Evolutionary conservation across 805 yeast species (phyloP).

Genomic region (Candida sithepensis): DNA sequence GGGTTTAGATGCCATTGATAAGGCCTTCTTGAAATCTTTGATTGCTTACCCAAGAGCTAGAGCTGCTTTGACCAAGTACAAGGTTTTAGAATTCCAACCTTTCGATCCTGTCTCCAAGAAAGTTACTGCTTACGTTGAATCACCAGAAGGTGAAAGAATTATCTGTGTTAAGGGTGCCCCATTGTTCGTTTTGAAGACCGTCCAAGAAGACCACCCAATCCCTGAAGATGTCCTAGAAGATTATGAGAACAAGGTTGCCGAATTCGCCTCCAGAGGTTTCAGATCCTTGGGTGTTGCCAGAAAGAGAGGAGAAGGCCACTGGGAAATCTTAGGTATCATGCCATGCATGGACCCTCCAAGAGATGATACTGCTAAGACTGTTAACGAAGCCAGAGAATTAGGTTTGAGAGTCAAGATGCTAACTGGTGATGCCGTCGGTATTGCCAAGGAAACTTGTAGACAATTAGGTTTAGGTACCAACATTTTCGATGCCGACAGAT

Average conservation of each 20-base stretch:
- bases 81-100: constrained; percentile 93
- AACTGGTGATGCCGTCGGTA: constrained; percentile 99
- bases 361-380: constrained; percentile 95
- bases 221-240: constrained; percentile 92
- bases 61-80: constrained; percentile 88
- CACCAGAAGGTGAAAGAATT: constrained; percentile 93
- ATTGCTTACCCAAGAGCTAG: constrained; percentile 88
- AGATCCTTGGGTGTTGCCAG: constrained; percentile 98
- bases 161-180: constrained; percentile 98
- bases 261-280: constrained; percentile 97
- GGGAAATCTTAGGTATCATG: constrained; percentile 97
- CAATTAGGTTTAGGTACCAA: constrained; percentile 95
- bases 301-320: constrained; percentile 97
- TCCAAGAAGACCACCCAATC: constrained; percentile 94
- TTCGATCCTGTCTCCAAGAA: constrained; percentile 97
- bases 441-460: constrained; percentile 97
- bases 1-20: constrained; percentile 97
- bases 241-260: constrained; percentile 96
- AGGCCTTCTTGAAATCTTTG: constrained; percentile 92
- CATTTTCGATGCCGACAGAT: constrained; percentile 94
- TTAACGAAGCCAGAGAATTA: constrained; percentile 81
- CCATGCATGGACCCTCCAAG: constrained; percentile 99
- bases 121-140: constrained; percentile 91
- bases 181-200: constrained; percentile 92
- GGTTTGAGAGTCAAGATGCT: constrained; percentile 97